Percentiles rank a stretch among this genome's conserved stretches.
phyloP scores from a whole-genome alignment of 2,329 filamentous ascomycete genomes.

The Sclerotinia nivalis region DNA sequence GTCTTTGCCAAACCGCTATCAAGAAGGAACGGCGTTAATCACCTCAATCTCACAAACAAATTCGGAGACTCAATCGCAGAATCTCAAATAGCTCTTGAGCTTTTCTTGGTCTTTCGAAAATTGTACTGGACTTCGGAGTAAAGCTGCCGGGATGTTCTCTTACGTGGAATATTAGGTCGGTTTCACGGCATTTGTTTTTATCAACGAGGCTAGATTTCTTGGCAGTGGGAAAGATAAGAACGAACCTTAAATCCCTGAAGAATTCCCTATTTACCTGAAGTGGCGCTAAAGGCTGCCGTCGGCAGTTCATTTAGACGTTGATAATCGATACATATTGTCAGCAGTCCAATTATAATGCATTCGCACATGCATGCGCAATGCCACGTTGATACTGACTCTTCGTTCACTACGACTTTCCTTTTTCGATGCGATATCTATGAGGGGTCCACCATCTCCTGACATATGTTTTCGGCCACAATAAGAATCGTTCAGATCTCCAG shows the following conservation, averaged over 20 bases:
- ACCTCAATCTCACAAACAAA: not conserved
- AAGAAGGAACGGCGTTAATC: not conserved
- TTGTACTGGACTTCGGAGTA: too few relatives aligned
- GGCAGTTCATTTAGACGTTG: not conserved
- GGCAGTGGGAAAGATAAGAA: not conserved
- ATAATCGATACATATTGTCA: too few relatives aligned
- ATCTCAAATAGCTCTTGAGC: too few relatives aligned
- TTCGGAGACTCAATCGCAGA: too few relatives aligned
- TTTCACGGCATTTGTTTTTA: too few relatives aligned
- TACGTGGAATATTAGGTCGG: not conserved
- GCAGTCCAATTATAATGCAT: not conserved
- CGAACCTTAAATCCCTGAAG: not conserved
- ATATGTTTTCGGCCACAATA: not conserved
- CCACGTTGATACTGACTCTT: not conserved
- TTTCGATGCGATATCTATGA: not conserved
- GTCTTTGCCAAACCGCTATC: not conserved
- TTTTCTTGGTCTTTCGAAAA: too few relatives aligned
- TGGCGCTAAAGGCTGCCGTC: not conserved
- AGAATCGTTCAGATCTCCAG: not conserved
- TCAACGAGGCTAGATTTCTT: not conserved
- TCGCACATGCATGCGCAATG: not conserved
- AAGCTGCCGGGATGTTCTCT: too few relatives aligned
- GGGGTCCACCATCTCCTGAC: not conserved
- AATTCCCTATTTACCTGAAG: not conserved
- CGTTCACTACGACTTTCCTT: not conserved